Percentiles rank a stretch among this genome's conserved stretches.
These are phyloP conservation scores for Starmerella khaoyaiensis DNA, from an alignment of 805 yeast genomes.

Conservation along the genomic window DNA sequence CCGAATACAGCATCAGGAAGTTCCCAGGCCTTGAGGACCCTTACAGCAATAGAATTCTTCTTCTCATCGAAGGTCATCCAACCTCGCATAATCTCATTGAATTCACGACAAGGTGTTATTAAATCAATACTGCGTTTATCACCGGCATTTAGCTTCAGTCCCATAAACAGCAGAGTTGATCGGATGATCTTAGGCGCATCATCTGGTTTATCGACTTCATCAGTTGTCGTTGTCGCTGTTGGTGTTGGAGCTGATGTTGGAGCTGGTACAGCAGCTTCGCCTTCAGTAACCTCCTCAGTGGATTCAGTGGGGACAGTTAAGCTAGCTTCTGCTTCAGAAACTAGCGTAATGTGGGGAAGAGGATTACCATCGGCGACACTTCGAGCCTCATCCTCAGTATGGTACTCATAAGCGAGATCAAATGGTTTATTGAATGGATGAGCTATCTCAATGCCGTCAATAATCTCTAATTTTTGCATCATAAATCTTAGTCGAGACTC, in stretches of 20 bases:
- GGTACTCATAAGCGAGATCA: slow-evolving; percentile 39
- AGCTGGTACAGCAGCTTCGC: background rate
- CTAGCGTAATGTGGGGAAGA: slow-evolving; percentile 39
- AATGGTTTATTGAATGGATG: slow-evolving; percentile 83
- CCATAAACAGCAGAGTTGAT: slow-evolving; percentile 68
- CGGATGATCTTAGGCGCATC: slow-evolving; percentile 7
- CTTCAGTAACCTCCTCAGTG: background rate
- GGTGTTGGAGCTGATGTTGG: slow-evolving; percentile 5
- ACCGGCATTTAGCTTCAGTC: slow-evolving; percentile 42
- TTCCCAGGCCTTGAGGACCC: slow-evolving; percentile 58
- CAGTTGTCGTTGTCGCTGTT: slow-evolving; percentile 1
- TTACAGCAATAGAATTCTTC: slow-evolving; percentile 47
- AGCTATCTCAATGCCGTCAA: slow-evolving; percentile 64
- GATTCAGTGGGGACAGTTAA: background rate
- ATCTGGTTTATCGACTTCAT: no score
- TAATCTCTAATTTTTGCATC: slow-evolving; percentile 69
- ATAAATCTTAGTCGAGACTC: slow-evolving; percentile 74
- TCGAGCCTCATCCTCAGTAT: slow-evolving; percentile 42
- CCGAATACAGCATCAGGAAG: slow-evolving; percentile 73
- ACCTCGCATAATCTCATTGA: slow-evolving; percentile 62
- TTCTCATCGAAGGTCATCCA: slow-evolving; percentile 57
- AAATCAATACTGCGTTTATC: slow-evolving; percentile 43
- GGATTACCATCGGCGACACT: slow-evolving; percentile 38
- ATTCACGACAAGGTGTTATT: slow-evolving; percentile 81
- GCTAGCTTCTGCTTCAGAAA: no score